These are phyloP conservation scores for Ophiosphaerella narmari DNA, from an alignment of 2,329 filamentous ascomycete genomes.

Conservation along the genomic window DNA sequence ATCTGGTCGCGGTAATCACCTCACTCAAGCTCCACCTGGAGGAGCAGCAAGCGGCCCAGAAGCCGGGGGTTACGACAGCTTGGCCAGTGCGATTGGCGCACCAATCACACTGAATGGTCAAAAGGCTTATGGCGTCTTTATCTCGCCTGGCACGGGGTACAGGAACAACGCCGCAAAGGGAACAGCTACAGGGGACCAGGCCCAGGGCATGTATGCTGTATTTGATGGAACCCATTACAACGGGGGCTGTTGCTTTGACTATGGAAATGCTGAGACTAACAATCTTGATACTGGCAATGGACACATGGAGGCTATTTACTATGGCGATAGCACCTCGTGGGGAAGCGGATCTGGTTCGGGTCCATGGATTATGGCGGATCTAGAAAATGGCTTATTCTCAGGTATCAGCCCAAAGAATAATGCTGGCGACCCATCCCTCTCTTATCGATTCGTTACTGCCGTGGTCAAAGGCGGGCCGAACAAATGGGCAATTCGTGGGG, in stretches of 20 bases:
- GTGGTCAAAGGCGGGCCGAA: slow-evolving; percentile 61
- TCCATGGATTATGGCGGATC: slow-evolving; percentile 71
- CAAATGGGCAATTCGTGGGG: slow-evolving; percentile 65
- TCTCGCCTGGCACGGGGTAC: slow-evolving; percentile 66
- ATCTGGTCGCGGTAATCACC: slow-evolving; percentile 64
- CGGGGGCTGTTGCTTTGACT: slow-evolving; percentile 57
- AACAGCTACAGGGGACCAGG: slow-evolving; percentile 58
- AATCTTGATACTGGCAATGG: slow-evolving; percentile 59
- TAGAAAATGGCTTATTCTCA: slow-evolving; percentile 70
- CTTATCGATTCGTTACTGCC: slow-evolving; percentile 61
- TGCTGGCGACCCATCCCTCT: slow-evolving; percentile 57
- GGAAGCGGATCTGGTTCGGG: slow-evolving; percentile 62
- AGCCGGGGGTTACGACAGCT: slow-evolving; percentile 61
- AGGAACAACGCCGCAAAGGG: slow-evolving; percentile 61
- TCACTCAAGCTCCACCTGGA: slow-evolving; percentile 62
- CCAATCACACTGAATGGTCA: slow-evolving; percentile 65
- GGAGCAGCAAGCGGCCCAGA: slow-evolving; percentile 63
- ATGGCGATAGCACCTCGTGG: slow-evolving; percentile 60
- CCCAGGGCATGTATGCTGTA: slow-evolving; percentile 66
- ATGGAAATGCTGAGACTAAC: slow-evolving; percentile 50
- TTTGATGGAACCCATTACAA: slow-evolving; percentile 66
- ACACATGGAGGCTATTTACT: slow-evolving; percentile 74
- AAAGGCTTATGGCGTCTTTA: slow-evolving; percentile 67
- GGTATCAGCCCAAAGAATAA: slow-evolving; percentile 56
- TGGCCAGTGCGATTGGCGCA: slow-evolving; percentile 63